phyloP scores from a whole-genome alignment of 2,329 filamentous ascomycete species.

The Fusarium sp. region DNA sequence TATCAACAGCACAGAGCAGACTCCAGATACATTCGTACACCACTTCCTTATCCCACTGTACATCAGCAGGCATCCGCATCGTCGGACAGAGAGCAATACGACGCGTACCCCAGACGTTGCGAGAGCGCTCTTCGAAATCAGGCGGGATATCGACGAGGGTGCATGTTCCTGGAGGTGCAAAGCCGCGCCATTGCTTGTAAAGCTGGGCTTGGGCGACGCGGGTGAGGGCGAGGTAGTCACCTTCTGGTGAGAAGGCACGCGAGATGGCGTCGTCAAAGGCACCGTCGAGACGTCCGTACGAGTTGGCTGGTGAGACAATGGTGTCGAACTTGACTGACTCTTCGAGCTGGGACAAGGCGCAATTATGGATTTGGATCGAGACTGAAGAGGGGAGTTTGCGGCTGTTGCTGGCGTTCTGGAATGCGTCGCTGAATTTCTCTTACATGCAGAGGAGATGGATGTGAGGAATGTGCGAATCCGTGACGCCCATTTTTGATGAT shows the following conservation, averaged over 20 bases:
- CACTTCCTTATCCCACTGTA: constrained; percentile 62
- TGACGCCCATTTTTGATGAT: constrained; percentile 2
- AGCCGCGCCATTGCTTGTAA: constrained; percentile 61
- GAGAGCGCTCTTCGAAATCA: constrained; percentile 47
- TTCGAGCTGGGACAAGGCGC: constrained; percentile 53
- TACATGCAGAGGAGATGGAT: constrained; percentile 37
- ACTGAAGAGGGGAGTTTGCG: constrained; percentile 47
- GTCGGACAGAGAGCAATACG: constrained; percentile 64
- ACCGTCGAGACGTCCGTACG: constrained; percentile 64
- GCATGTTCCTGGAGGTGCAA: constrained; percentile 62
- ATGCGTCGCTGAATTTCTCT: constrained; percentile 25
- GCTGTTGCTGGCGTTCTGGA: constrained; percentile 6
- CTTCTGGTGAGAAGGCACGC: constrained; percentile 56
- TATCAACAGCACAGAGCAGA: constrained; percentile 60
- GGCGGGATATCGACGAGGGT: constrained; percentile 59
- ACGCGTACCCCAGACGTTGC: constrained; percentile 55
- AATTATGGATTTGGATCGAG: constrained; percentile 53
- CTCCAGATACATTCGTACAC: constrained; percentile 66
- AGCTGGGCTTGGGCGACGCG: constrained; percentile 56
- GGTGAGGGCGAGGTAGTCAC: constrained; percentile 61
- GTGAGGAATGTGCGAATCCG: constrained; percentile 11
- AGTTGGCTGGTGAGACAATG: constrained; percentile 66
- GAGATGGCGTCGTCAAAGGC: constrained; percentile 67
- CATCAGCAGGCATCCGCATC: constrained; percentile 59
- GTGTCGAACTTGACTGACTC: constrained; percentile 55